A percentile compares a stretch with the other conserved stretches of the same genome.
phyloP scores from a whole-genome alignment of 2,329 filamentous ascomycete genomes.

The Mariannaea sp. region DNA sequence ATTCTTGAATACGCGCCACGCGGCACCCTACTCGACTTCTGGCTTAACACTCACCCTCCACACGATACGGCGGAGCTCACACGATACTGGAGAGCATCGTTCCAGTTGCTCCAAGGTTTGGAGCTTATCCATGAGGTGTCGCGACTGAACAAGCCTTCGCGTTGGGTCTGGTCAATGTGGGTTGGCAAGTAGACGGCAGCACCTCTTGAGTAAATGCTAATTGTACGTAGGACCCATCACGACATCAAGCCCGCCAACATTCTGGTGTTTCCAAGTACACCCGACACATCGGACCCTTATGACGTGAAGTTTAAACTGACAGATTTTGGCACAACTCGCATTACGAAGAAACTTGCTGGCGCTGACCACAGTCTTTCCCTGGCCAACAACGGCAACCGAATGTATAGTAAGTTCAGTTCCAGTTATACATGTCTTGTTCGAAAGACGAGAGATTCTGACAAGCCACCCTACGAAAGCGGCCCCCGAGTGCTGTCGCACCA shows the following conservation, averaged over 20 bases:
- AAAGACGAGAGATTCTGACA: not conserved
- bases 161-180: not conserved
- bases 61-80: not conserved
- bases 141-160: not conserved
- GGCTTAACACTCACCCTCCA: not conserved
- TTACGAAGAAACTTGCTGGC: not conserved
- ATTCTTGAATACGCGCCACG: conserved; percentile 12
- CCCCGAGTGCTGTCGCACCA: not conserved
- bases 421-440: not conserved
- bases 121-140: not conserved
- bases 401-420: conserved; percentile 18
- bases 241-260: conserved; percentile 25
- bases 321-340: conserved; percentile 17
- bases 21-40: conserved; percentile 13
- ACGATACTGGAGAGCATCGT: not conserved
- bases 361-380: rapidly evolving
- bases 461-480: conserved; percentile 1
- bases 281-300: not conserved
- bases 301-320: conserved; percentile 12
- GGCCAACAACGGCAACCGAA: conserved; percentile 10
- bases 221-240: conserved; percentile 3
- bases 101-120: not conserved
- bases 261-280: conserved; percentile 7
- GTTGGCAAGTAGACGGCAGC: not conserved
- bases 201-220: not conserved